phyloP scores from a whole-genome alignment of 2,329 filamentous ascomycete genomes.

The Pseudopithomyces maydicus region DNA sequence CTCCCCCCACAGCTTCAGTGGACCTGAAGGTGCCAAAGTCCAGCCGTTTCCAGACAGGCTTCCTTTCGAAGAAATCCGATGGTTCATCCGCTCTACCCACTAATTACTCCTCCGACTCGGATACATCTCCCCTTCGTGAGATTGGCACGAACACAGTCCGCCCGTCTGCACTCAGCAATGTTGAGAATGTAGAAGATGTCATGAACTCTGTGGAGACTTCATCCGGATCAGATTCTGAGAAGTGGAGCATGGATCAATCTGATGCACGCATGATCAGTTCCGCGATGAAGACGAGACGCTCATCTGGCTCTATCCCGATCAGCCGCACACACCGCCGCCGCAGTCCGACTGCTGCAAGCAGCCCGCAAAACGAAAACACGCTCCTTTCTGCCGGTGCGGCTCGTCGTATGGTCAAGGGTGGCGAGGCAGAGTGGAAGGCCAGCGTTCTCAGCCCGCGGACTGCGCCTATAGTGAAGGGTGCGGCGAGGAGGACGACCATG shows the following conservation, averaged over 20 bases:
- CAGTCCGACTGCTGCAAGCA: constrained; percentile 57
- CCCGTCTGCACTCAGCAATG: constrained; percentile 59
- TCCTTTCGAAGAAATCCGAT: constrained; percentile 70
- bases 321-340: constrained; percentile 57
- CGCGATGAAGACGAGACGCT: constrained; percentile 61
- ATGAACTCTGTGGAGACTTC: constrained; percentile 37
- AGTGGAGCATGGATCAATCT: constrained; percentile 53
- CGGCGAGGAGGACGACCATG: constrained; percentile 44
- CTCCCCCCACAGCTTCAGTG: constrained; percentile 62
- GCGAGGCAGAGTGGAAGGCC: constrained; percentile 59
- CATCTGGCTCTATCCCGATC: constrained; percentile 50
- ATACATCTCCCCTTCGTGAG: constrained; percentile 53
- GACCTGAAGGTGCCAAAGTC: constrained; percentile 60
- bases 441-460: constrained; percentile 67
- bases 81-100: constrained; percentile 67
- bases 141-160: constrained; percentile 50
- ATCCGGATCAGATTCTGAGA: constrained; percentile 55
- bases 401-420: constrained; percentile 67
- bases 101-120: constrained; percentile 64
- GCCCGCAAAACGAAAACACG: constrained; percentile 61
- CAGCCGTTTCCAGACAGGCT: constrained; percentile 86
- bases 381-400: constrained; percentile 71
- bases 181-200: constrained; percentile 46
- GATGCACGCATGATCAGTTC: constrained; percentile 61
- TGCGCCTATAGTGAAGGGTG: constrained; percentile 63